Evolutionary conservation across 345 rosid species (phyloP).

Genomic region (Draba incana): DNA sequence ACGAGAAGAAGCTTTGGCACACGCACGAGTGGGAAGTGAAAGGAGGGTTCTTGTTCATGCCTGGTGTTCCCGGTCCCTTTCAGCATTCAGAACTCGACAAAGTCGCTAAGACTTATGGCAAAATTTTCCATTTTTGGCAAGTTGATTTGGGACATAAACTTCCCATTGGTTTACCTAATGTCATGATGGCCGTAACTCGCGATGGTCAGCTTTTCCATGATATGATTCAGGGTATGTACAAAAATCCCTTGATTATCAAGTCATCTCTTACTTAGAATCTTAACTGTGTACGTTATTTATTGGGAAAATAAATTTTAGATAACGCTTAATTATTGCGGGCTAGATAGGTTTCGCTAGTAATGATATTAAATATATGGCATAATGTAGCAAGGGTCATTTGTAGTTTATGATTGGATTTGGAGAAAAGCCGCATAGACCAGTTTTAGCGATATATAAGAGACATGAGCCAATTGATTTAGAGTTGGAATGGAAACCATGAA

Average conservation of each 20-base stretch:
- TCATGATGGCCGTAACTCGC: conserved; percentile 74
- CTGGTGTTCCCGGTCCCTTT: conserved; percentile 64
- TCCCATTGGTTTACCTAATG: conserved; percentile 72
- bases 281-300: not conserved
- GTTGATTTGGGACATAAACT: conserved; percentile 70
- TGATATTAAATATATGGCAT: too few species aligned
- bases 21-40: conserved; percentile 78
- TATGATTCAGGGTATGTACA: conserved; percentile 49
- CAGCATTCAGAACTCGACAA: conserved; percentile 68
- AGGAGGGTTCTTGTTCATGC: conserved; percentile 78
- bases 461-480: too few species aligned
- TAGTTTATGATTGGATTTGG: not conserved
- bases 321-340: not conserved
- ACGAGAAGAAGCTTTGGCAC: conserved; percentile 85
- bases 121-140: conserved; percentile 89
- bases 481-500: too few species aligned
- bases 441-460: too few species aligned
- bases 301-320: not conserved
- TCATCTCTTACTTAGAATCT: not conserved
- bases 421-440: too few species aligned
- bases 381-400: not conserved
- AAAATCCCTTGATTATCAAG: not conserved
- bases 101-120: conserved; percentile 71
- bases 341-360: too few species aligned
- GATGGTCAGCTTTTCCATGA: conserved; percentile 70